Percentiles rank a stretch among this genome's conserved stretches.
Conservation (phyloP, 1,139 yeast genomes). For the Pichia sp. region DNA sequence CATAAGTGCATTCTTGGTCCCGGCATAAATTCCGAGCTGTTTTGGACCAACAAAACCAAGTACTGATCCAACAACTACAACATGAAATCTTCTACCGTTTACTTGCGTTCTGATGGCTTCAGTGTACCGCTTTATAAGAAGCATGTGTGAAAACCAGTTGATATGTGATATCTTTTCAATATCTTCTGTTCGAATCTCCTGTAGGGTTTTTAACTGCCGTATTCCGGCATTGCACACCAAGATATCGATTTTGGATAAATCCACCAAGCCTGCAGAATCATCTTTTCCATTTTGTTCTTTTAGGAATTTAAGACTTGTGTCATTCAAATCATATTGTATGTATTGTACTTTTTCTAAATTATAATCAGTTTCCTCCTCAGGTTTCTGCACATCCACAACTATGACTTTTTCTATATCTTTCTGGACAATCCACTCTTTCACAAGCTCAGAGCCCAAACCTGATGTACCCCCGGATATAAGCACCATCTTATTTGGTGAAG, state of each 20-base stretch:
- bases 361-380: neutral
- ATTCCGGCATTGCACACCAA: constrained; percentile 76
- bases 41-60: constrained; percentile 70
- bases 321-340: constrained; percentile 19
- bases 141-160: constrained; percentile 54
- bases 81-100: constrained; percentile 35
- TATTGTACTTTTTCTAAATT: constrained; percentile 10
- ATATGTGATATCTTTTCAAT: constrained; percentile 43
- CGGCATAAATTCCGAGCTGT: constrained; percentile 59
- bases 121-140: constrained; percentile 44
- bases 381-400: constrained; percentile 17
- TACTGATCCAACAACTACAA: constrained; percentile 65
- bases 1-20: constrained; percentile 59
- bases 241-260: constrained; percentile 38
- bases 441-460: constrained; percentile 31
- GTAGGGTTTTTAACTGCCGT: constrained; percentile 45
- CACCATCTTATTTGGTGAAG: constrained; percentile 11
- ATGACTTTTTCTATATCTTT: constrained; percentile 11
- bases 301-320: constrained; percentile 9
- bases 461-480: constrained; percentile 32
- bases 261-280: constrained; percentile 13
- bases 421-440: constrained; percentile 8
- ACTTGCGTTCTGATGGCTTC: constrained; percentile 17
- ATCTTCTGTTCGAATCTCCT: constrained; percentile 34
- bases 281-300: too few relatives aligned